A percentile compares a stretch with the other conserved stretches of the same genome.
Conservation (phyloP, 768 basidiomycete species). For the Boletus sensibilis region DNA sequence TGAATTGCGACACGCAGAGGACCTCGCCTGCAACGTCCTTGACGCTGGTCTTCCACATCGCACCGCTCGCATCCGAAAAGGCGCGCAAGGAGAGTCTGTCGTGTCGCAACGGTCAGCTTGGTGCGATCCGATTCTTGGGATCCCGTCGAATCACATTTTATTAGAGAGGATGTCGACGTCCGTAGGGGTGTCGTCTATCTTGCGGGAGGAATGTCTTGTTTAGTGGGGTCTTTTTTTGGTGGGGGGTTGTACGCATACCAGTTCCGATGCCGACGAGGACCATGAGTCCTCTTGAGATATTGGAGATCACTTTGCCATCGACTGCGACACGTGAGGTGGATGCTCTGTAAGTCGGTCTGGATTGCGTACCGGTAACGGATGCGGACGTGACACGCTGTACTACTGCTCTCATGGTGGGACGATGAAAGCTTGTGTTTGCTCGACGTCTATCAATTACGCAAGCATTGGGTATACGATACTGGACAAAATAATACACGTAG, state of each 20-base stretch:
- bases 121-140: neutral
- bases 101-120: constrained; percentile 4
- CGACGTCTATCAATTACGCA: neutral
- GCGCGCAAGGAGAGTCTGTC: constrained; percentile 67
- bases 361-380: constrained; percentile 69
- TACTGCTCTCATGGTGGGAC: constrained; percentile 69
- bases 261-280: constrained; percentile 86
- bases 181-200: constrained; percentile 72
- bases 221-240: neutral
- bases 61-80: constrained; percentile 60
- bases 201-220: constrained; percentile 17
- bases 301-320: constrained; percentile 73
- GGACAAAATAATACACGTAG: neutral
- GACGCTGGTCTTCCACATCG: constrained; percentile 86
- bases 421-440: neutral
- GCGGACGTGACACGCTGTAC: constrained; percentile 82
- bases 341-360: neutral
- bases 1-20: constrained; percentile 94
- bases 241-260: constrained; percentile 44
- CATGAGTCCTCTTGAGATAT: constrained; percentile 83
- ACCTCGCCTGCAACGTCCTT: constrained; percentile 89
- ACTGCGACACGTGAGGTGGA: constrained; percentile 46
- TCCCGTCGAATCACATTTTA: constrained; percentile 63
- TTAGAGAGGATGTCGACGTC: constrained; percentile 74
- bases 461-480: neutral